Conservation (phyloP, 139 green algal genomes). For the Dunaliella sp. region DNA sequence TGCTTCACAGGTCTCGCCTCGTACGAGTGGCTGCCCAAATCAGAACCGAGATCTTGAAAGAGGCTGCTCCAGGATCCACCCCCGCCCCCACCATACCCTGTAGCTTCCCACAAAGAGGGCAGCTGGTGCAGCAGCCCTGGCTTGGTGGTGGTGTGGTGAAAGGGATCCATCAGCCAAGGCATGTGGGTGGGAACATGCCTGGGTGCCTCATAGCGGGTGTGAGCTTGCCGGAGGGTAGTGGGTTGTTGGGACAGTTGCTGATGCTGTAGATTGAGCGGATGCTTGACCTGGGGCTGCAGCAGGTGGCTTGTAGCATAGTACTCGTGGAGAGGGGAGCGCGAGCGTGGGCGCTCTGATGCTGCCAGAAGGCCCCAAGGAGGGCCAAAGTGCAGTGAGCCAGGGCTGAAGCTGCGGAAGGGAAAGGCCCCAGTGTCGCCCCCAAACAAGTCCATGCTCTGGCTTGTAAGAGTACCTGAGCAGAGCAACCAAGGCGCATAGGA, state of each 20-base stretch:
- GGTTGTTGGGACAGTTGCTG: not conserved
- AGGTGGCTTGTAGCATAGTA: not conserved
- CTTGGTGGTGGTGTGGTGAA: not conserved
- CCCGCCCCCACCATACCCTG: not conserved
- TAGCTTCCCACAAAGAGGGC: no score
- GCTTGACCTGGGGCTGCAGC: not conserved
- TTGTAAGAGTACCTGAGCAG: no score
- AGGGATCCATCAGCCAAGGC: not conserved
- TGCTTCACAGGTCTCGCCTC: no score
- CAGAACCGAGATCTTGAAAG: not conserved
- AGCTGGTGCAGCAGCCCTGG: not conserved
- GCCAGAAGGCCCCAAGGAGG: not conserved
- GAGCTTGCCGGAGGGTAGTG: not conserved
- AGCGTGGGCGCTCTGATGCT: no score
- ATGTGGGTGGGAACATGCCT: not conserved
- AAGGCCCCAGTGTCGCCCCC: no score
- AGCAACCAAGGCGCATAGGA: no score
- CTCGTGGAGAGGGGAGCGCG: not conserved
- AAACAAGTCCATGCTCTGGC: not conserved
- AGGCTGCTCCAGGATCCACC: not conserved
- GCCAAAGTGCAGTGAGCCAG: not conserved
- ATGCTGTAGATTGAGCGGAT: no score
- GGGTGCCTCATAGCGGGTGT: not conserved
- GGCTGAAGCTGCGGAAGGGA: not conserved
- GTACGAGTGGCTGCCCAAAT: not conserved